Conservation (phyloP, 179 eudicot species). For the Spergularia azorica region DNA sequence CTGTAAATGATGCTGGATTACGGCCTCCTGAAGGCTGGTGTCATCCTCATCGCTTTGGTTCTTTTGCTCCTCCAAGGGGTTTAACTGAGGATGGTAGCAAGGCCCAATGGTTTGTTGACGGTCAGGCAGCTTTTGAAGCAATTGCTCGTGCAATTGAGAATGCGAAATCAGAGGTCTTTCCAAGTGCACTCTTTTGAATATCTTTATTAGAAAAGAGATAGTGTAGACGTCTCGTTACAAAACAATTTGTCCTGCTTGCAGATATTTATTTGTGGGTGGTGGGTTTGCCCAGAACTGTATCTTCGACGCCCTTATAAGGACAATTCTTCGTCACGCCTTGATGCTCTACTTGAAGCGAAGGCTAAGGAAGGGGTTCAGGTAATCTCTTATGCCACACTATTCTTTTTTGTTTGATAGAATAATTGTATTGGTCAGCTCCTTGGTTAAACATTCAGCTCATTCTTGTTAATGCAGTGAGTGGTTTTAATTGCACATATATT, state of each 20-base stretch:
- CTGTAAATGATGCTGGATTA: slow-evolving; percentile 90
- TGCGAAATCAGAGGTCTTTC: slow-evolving; percentile 90
- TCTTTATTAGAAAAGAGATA: not conserved
- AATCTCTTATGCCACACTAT: not conserved
- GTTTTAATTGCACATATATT: no score
- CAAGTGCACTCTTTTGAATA: slow-evolving; percentile 3
- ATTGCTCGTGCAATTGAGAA: slow-evolving; percentile 87
- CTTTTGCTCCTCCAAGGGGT: slow-evolving; percentile 98
- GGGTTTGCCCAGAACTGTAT: slow-evolving; percentile 98
- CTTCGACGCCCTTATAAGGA: slow-evolving; percentile 77
- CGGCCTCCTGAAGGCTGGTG: slow-evolving; percentile 98
- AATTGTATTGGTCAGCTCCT: not conserved
- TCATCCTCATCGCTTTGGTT: slow-evolving; percentile 93
- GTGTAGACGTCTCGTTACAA: not conserved
- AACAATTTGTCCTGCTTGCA: slow-evolving; percentile 38
- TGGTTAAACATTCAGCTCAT: not conserved
- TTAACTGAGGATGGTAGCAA: slow-evolving; percentile 83
- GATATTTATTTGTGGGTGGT: slow-evolving; percentile 98
- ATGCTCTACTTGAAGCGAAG: slow-evolving; percentile 90
- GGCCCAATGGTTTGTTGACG: slow-evolving; percentile 99
- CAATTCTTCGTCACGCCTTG: slow-evolving; percentile 77
- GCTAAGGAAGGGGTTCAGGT: slow-evolving; percentile 99
- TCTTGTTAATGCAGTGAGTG: not conserved
- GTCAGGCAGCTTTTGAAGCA: slow-evolving; percentile 87
- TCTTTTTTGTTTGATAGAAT: not conserved